phyloP scores from a whole-genome alignment of 352 stramenopile genomes.

The Stramenopiles sp. region DNA sequence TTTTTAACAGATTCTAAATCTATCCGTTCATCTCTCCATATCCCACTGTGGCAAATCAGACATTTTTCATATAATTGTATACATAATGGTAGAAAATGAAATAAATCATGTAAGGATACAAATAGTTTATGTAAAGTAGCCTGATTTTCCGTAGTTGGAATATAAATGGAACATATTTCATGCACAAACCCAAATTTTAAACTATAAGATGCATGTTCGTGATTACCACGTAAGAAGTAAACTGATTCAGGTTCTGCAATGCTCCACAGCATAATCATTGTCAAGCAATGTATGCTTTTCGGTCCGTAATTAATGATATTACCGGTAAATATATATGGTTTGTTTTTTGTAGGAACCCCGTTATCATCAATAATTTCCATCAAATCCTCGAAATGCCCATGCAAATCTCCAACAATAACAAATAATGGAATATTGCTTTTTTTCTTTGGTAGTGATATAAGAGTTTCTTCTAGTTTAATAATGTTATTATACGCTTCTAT shows the following conservation, averaged over 20 bases:
- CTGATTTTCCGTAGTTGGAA: not conserved
- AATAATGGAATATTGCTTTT: not conserved
- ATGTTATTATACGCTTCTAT: not conserved
- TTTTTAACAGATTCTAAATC: not conserved
- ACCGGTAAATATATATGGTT: conserved; percentile 60
- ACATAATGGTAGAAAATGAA: not conserved
- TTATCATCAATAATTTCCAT: conserved; percentile 56
- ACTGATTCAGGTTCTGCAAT: conserved; percentile 45
- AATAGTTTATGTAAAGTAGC: not conserved
- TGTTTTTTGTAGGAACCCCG: conserved; percentile 37
- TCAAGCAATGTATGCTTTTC: conserved; percentile 23
- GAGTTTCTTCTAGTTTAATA: not conserved
- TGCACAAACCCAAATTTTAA: not conserved
- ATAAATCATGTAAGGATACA: not conserved
- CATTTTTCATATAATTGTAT: not conserved
- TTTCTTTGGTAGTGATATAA: not conserved
- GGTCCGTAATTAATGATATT: conserved; percentile 50
- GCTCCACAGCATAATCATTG: conserved; percentile 48
- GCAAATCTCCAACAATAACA: conserved; percentile 30
- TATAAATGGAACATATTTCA: not conserved
- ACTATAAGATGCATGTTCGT: conserved; percentile 33
- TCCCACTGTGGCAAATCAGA: not conserved
- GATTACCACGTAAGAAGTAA: conserved; percentile 52
- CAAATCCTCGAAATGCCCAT: conserved; percentile 56
- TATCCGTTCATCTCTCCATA: not conserved